Conservation (phyloP, 192 early-diverging fungal species). For the Rhizophagus sp. region DNA sequence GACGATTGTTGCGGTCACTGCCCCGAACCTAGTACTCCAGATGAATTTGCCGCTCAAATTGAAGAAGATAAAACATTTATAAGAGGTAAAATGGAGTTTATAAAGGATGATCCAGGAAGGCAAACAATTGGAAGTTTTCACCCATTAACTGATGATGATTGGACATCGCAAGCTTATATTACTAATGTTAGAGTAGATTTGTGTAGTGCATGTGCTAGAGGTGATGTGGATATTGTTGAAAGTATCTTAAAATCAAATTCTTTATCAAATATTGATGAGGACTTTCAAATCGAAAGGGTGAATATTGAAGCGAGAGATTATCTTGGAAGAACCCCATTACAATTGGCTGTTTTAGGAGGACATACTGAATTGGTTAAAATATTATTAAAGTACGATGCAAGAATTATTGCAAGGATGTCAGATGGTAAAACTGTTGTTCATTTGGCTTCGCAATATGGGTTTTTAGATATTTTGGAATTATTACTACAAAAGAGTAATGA, state of each 20-base stretch:
- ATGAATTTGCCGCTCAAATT: background rate
- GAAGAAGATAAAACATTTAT: conserved; percentile 6
- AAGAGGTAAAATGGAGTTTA: conserved; percentile 7
- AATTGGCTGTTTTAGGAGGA: conserved; percentile 14
- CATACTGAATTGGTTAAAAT: background rate
- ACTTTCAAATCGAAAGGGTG: background rate
- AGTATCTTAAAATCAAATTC: background rate
- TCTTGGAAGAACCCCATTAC: conserved; percentile 24
- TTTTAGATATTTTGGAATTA: conserved; percentile 11
- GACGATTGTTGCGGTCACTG: conserved; percentile 15
- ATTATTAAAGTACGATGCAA: conserved; percentile 6
- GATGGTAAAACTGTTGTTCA: conserved; percentile 10
- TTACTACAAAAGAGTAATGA: background rate
- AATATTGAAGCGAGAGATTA: conserved; percentile 12
- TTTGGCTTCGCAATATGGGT: background rate
- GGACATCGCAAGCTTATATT: conserved; percentile 11
- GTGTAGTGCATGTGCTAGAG: conserved; percentile 9
- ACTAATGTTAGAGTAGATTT: background rate
- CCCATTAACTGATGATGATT: conserved; percentile 1
- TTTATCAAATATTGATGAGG: background rate
- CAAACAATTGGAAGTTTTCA: background rate
- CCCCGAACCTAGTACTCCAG: background rate
- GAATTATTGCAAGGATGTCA: background rate
- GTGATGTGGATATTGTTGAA: background rate
- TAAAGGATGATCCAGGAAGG: background rate